These are phyloP conservation scores for Fragilaria crotonensis DNA, from an alignment of 108 stramenopile species.

Conservation along the genomic window DNA sequence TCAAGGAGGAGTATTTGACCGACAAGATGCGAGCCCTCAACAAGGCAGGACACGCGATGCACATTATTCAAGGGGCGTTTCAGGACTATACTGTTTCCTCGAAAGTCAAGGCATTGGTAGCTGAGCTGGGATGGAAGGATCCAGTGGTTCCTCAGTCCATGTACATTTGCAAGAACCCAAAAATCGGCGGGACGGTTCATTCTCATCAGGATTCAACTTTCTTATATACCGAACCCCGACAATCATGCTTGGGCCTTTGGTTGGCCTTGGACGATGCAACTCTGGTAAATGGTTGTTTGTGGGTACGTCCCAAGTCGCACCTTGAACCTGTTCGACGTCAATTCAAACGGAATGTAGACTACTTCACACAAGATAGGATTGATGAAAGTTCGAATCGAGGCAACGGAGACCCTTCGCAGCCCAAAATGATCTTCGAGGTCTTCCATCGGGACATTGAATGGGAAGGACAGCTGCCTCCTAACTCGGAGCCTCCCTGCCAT, in stretches of 20 bases:
- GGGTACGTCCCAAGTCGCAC: slow-evolving; percentile 87
- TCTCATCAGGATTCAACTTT: slow-evolving; percentile 94
- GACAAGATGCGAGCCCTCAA: slow-evolving; percentile 74
- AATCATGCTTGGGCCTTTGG: slow-evolving; percentile 90
- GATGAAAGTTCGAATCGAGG: slow-evolving; percentile 9
- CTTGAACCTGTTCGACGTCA: slow-evolving; percentile 64
- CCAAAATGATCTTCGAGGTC: slow-evolving; percentile 35
- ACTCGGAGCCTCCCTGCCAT: slow-evolving; percentile 18
- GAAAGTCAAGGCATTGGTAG: slow-evolving; percentile 46
- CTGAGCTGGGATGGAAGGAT: slow-evolving; percentile 73
- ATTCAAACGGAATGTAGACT: slow-evolving; percentile 71
- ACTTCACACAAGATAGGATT: slow-evolving; percentile 37
- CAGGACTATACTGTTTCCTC: slow-evolving; percentile 44
- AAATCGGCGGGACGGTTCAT: slow-evolving; percentile 75
- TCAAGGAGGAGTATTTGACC: slow-evolving; percentile 27
- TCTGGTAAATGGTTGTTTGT: slow-evolving; percentile 88
- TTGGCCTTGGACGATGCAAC: slow-evolving; percentile 89
- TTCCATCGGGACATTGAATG: slow-evolving; percentile 29
- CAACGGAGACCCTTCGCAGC: slow-evolving; percentile 5
- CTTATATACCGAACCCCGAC: slow-evolving; percentile 78
- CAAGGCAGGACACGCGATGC: slow-evolving; percentile 91
- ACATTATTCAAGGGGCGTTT: slow-evolving; percentile 58
- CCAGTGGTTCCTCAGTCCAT: slow-evolving; percentile 88
- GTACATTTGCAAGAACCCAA: slow-evolving; percentile 93
- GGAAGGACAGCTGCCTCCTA: slow-evolving; percentile 66